Conservation (phyloP, 148 eudicot genomes). For the Cornus suecica region DNA sequence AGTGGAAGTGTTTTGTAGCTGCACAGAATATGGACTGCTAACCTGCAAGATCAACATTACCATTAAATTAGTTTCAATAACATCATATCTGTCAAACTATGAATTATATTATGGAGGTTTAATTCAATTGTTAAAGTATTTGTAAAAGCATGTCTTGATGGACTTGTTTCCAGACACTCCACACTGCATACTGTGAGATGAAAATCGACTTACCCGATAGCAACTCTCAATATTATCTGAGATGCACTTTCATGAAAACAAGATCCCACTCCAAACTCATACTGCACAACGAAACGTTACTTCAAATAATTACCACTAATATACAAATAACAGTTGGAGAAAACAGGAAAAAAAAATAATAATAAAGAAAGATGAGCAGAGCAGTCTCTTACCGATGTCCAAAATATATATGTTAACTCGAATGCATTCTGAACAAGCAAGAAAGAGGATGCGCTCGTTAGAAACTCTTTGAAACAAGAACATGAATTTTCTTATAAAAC, state of each 20-base stretch:
- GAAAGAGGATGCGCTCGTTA: constrained; percentile 8
- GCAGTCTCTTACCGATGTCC: constrained; percentile 62
- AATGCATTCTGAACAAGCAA: constrained; percentile 69
- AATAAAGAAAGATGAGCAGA: constrained; percentile 6
- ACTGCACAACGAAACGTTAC: constrained; percentile 47
- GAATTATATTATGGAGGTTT: neutral
- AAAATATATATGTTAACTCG: constrained; percentile 72
- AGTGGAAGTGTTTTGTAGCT: constrained; percentile 87
- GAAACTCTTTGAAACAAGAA: neutral
- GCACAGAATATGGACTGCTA: constrained; percentile 61
- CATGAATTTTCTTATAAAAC: too few relatives aligned
- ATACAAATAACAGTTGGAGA: neutral
- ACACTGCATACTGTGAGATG: too few relatives aligned
- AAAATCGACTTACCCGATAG: constrained; percentile 54
- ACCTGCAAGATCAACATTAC: constrained; percentile 34
- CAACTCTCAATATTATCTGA: constrained; percentile 46
- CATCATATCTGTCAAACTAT: too few relatives aligned
- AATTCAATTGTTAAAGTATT: neutral
- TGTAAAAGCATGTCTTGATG: neutral
- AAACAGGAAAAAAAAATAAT: too few relatives aligned
- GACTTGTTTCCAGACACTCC: neutral
- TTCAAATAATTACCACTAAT: neutral
- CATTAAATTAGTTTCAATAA: neutral
- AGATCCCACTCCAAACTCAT: constrained; percentile 70
- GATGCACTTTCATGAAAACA: constrained; percentile 55